Conservation (phyloP, 1,284 basidiomycete genomes). For the Anthracocystis walkeri region DNA sequence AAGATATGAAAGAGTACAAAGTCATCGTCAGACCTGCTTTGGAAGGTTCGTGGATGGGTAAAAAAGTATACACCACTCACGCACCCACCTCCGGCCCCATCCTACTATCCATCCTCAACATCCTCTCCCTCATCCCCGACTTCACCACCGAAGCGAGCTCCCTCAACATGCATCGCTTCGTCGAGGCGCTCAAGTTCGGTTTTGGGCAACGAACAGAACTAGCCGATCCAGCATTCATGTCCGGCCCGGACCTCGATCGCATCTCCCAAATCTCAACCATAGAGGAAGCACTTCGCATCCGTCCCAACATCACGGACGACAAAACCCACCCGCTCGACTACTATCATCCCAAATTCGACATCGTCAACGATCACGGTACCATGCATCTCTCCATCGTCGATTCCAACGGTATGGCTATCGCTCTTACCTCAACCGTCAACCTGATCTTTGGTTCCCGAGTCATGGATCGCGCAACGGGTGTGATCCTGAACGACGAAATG, state of each 20-base stretch:
- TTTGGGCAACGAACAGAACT: slow-evolving; percentile 71
- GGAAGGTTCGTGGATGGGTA: slow-evolving; percentile 80
- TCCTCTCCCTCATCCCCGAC: slow-evolving; percentile 52
- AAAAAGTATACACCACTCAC: slow-evolving; percentile 83
- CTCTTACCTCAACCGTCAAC: slow-evolving; percentile 71
- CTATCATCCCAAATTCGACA: slow-evolving; percentile 70
- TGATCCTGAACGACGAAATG: slow-evolving; percentile 70
- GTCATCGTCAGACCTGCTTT: slow-evolving; percentile 79
- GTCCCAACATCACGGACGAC: slow-evolving; percentile 65
- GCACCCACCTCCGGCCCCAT: slow-evolving; percentile 68
- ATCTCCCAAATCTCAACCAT: slow-evolving; percentile 49
- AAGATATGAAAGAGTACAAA: slow-evolving; percentile 79
- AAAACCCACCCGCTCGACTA: slow-evolving; percentile 59
- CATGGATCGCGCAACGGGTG: slow-evolving; percentile 54
- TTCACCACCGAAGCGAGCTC: slow-evolving; percentile 23
- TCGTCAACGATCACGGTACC: slow-evolving; percentile 69
- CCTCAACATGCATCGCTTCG: slow-evolving; percentile 69
- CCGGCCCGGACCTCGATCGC: slow-evolving; percentile 33
- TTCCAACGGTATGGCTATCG: slow-evolving; percentile 69
- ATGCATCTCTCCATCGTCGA: slow-evolving; percentile 71
- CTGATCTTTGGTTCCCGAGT: slow-evolving; percentile 69
- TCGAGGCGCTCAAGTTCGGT: slow-evolving; percentile 70
- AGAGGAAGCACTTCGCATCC: slow-evolving; percentile 58
- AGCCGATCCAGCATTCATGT: slow-evolving; percentile 71
- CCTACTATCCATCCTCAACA: slow-evolving; percentile 67